A percentile compares a stretch with the other conserved stretches of the same genome.
These are phyloP conservation scores for Fagopyrum homotropicum DNA, from an alignment of 148 eudicot species.

Conservation along the genomic window DNA sequence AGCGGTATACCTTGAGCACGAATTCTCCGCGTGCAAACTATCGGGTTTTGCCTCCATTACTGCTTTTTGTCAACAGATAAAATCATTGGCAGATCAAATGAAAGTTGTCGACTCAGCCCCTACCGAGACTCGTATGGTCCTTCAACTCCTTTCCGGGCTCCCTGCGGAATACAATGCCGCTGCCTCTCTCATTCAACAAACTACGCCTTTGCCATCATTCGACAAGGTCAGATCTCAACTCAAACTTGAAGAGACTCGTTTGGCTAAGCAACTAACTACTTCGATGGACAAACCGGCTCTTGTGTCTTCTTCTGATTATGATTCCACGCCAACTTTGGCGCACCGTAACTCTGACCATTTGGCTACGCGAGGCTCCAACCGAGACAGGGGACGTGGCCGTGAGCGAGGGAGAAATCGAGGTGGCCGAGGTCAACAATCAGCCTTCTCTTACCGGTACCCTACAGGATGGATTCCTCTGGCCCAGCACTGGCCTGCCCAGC, in stretches of 20 bases:
- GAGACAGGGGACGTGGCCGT: background rate
- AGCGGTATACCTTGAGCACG: constrained; percentile 14
- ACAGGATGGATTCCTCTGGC: too few relatives aligned
- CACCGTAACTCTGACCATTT: background rate
- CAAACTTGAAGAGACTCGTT: background rate
- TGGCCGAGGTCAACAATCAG: background rate
- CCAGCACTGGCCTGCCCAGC: too few relatives aligned
- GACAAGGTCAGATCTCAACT: background rate
- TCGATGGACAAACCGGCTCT: background rate
- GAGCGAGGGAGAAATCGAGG: background rate
- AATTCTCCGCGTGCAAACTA: constrained; percentile 8
- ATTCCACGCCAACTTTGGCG: too few relatives aligned
- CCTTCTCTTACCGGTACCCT: too few relatives aligned
- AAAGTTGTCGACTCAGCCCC: constrained; percentile 15
- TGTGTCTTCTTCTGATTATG: background rate
- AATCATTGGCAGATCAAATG: constrained; percentile 15
- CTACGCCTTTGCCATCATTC: background rate
- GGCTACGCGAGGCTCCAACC: background rate
- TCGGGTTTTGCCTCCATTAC: background rate
- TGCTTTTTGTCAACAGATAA: constrained; percentile 18
- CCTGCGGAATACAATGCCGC: background rate
- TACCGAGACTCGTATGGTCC: constrained; percentile 12
- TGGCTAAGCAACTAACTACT: background rate
- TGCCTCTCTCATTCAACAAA: background rate
- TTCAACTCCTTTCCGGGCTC: background rate